Evolutionary conservation across 805 yeast species (phyloP), one percentile per base, ranked within the genome.

Genomic region (Hanseniaspora lachancei): DNA sequence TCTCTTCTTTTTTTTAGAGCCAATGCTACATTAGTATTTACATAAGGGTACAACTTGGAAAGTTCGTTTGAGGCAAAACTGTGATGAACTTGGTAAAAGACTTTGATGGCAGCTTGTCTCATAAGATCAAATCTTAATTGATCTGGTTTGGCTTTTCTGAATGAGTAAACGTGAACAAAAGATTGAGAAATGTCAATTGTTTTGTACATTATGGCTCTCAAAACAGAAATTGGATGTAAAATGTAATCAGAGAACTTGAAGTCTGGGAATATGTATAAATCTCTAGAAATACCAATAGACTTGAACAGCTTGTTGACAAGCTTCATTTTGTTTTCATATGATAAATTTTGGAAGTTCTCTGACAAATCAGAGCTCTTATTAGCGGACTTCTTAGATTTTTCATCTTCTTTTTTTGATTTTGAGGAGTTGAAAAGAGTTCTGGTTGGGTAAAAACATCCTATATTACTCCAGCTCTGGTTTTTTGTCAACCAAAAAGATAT

Each of bases 101-200:
- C 74, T 61, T 87, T 87, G 62, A 89, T 80, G 8, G 95, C 95
- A 34, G 76, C 76, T 68, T 88, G 91, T 67, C 86, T 86, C 96
- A 96, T 89, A 58, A 81, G 77, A 21, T 80, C 66, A 60, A 83
- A 84, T 44, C 79, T 71, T 35, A 89, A 86, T 67, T 80, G 84
- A 57, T 77, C 65, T 40, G 80, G 78, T 29, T 89, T 81, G 66
- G 84, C 85, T 65, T 79, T 76, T 40, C 87, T 82, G 62, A 82
- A 79, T 49, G 80, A 67, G 9, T 82, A 89, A 44, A 84, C 69
- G 61, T 84, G 77, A n/a, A 73, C 67, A 20, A 91, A 84, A 66
- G 85, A 86, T 62, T 82, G 73, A 13, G 84, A 86, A 58, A 82
- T 74, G 3, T 78, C 69, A 55, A 82, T 82, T 29, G 81, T 61